A percentile compares a stretch with the other conserved stretches of the same genome.
Conservation (phyloP, 73 alveolate species). For the Paramecium caudatum region DNA sequence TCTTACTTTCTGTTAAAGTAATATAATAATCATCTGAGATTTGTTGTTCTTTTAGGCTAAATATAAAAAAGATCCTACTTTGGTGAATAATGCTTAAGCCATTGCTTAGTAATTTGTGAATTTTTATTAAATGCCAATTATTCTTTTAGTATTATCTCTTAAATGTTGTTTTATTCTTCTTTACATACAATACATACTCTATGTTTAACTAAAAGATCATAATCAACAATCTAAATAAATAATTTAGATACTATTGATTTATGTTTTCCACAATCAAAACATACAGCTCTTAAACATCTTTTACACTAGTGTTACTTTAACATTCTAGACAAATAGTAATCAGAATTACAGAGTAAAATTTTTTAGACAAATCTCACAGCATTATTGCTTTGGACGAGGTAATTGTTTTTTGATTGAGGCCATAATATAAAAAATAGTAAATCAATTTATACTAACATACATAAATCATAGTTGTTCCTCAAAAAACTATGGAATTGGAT, state of each 20-base stretch:
- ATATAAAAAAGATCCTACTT: background rate
- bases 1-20: background rate
- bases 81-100: background rate
- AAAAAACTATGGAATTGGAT: slow-evolving; percentile 51
- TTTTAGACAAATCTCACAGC: slow-evolving; percentile 25
- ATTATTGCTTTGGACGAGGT: slow-evolving; percentile 5
- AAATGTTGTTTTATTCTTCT: slow-evolving; percentile 15
- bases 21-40: background rate
- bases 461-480: background rate
- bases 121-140: slow-evolving; percentile 3
- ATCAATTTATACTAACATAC: slow-evolving; percentile 14
- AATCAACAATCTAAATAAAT: slow-evolving; percentile 8
- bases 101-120: background rate
- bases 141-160: slow-evolving; percentile 35
- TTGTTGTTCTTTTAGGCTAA: slow-evolving; percentile 13
- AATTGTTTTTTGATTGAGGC: slow-evolving; percentile 24
- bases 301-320: slow-evolving; percentile 36
- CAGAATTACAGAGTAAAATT: background rate
- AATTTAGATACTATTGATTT: slow-evolving; percentile 13
- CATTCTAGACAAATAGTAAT: background rate
- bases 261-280: slow-evolving; percentile 51
- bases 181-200: background rate
- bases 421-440: background rate
- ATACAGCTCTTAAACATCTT: slow-evolving; percentile 51
- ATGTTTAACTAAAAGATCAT: slow-evolving; percentile 35